Conservation (phyloP, 768 basidiomycete species). For the Pulveroboletus sp. region DNA sequence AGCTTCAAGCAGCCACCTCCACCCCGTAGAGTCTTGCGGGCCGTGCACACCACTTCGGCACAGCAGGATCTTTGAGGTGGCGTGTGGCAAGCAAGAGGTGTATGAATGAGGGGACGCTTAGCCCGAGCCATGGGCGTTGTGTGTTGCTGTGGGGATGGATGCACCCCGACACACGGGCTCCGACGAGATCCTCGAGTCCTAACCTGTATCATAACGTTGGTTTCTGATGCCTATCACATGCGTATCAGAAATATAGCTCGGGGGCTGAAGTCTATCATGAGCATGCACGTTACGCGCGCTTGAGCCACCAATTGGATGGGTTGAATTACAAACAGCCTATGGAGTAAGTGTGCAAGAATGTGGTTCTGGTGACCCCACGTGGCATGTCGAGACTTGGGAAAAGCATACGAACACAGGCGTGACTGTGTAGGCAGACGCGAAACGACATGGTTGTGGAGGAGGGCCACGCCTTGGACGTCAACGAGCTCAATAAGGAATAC, state of each 20-base stretch:
- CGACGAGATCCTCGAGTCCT: not conserved
- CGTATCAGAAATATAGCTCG: no score
- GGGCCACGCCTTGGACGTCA: not conserved
- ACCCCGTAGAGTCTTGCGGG: conserved; percentile 13
- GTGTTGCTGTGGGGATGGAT: not conserved
- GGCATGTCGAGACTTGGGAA: not conserved
- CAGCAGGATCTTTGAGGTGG: conserved; percentile 7
- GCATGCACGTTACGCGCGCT: no score
- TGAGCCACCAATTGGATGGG: no score
- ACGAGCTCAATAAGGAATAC: conserved; percentile 17
- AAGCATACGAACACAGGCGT: not conserved
- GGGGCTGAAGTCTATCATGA: no score
- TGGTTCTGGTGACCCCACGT: no score
- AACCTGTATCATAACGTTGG: not conserved
- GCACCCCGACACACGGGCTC: no score
- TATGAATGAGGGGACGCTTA: conserved; percentile 21
- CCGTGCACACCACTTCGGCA: conserved; percentile 18
- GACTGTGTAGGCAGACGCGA: not conserved
- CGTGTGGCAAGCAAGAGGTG: conserved; percentile 16
- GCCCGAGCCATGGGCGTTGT: not conserved
- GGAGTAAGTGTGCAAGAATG: no score
- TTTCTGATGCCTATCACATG: not conserved
- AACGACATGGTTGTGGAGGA: not conserved
- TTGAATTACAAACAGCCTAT: no score
- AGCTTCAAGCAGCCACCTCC: conserved; percentile 10